Evolutionary conservation across 2,329 filamentous ascomycete genomes (phyloP), one percentile per base, ranked within the genome.

Genomic region (Lasiodiplodia theobromae): DNA sequence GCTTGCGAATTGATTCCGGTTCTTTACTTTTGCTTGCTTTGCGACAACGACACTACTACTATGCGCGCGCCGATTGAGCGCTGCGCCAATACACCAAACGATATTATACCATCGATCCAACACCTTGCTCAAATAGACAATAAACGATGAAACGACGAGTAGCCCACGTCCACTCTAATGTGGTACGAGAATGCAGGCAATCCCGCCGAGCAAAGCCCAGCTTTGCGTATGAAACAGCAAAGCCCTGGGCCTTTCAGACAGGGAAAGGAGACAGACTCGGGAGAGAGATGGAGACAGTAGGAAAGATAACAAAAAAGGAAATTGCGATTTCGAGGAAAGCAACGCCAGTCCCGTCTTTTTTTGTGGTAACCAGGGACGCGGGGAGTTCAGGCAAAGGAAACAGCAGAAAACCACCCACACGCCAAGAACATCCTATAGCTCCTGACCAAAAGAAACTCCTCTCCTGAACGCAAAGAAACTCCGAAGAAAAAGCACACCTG

Each of bases 321-420:
- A 64, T 38, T 28, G 47, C 18, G 60, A 51, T n/a, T 31, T 28
- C 47, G 57, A 40, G 6, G 21, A 63, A 28, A 56, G 28, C 34
- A 57, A 64, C 60, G 60, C 60, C 60, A 49, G 60, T 64, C 60
- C 60, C 60, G 47, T 64, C 60, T 64, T 64, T 64, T 62, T 64
- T 64, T 21, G 18, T 4, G 16, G 18, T 28, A 52, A 40, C 23
- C 60, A 14, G 21, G 47, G 58, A 64, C 60, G 28, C 10, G 21
- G 47, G 44, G 47, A 64, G 25, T 52, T 25, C 10, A 37, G 51
- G 16, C 25, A 53, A 14, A 63, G 40, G 40, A 44, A 44, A 44
- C 18, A 44, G 16, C 44, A 63, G 11, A 51, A 37, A 31, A 52
- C 44, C 60, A 23, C 60, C 58, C 40, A 4, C 58, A 23, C 54